Evolutionary conservation across 768 basidiomycete genomes (phyloP), one percentile per base, ranked within the genome.

Genomic region (Mycena indigotica): DNA sequence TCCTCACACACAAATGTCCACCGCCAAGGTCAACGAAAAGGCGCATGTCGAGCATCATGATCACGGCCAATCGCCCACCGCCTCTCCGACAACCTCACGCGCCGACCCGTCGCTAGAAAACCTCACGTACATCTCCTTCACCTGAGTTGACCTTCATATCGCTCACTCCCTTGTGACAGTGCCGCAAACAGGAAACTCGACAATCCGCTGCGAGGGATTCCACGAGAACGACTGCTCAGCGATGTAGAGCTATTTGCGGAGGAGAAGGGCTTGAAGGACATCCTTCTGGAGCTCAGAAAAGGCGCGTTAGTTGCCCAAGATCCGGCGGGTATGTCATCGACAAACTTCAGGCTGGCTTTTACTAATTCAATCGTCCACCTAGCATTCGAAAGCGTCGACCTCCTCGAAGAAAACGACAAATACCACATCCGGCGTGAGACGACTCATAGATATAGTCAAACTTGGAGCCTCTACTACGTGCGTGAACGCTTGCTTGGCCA

Each of bases 231-330:
- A 57, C 78, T 86, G 49, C 67, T 81, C 67, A 64, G 69, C 3
- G 76, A 83, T 24, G 81, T 80, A 5, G 75, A 78, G 23, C 65
- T 65, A 10, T 86, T 87, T 61, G 81, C 81, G 0, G 71, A 71
- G 58, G 71, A 64, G 16, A 60, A 62, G 16, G 65, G 61, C 1
- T 30, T 67, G 52, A 67, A 56, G 0, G 67, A 76, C 38, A 49
- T 73, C 5, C 49, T 70, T 0, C 0, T 63, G 2, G 67, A 71
- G 23, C 72, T 86, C 58, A 68, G 73, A 57, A 84, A 83, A 67
- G 84, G 83, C 15, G 84, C 84, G 0, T 72, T 84, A 40, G 62
- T 85, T 40, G 84, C 84, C 0, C 84, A 84, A 60, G 73, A 81
- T 49, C 77, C 83, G 3, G 44, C 44, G 66, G 45, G 61, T 56